These are phyloP conservation scores for Boletus pseudopeckii DNA, from an alignment of 768 basidiomycete species.

Conservation along the genomic window DNA sequence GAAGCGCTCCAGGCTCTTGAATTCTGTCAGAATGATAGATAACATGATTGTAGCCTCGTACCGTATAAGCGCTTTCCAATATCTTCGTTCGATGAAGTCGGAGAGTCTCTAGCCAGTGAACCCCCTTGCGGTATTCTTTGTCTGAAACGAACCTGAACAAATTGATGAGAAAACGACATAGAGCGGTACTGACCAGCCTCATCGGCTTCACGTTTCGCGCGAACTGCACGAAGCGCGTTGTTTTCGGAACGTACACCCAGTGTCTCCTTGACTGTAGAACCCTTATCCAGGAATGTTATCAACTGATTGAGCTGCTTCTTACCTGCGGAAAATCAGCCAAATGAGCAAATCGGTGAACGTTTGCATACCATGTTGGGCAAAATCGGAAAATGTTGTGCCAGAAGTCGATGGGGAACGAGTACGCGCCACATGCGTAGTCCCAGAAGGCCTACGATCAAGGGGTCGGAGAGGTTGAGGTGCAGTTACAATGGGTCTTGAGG, in stretches of 20 bases:
- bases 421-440: conserved; percentile 48
- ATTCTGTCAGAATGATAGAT: conserved; percentile 9
- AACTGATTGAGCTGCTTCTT: conserved; percentile 86
- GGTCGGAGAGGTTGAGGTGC: conserved; percentile 74
- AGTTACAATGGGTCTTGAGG: conserved; percentile 54
- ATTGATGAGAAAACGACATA: not conserved
- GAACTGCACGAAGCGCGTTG: conserved; percentile 68
- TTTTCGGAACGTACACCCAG: conserved; percentile 56
- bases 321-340: conserved; percentile 38
- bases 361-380: conserved; percentile 71
- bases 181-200: conserved; percentile 66
- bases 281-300: conserved; percentile 82
- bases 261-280: conserved; percentile 59
- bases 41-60: conserved; percentile 28
- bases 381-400: conserved; percentile 77
- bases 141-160: conserved; percentile 42
- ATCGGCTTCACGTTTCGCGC: conserved; percentile 85
- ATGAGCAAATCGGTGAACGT: not conserved
- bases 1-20: conserved; percentile 78
- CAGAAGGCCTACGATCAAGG: conserved; percentile 70
- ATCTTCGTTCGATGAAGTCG: conserved; percentile 79
- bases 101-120: conserved; percentile 91
- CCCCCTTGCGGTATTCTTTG: conserved; percentile 84
- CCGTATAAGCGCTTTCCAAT: conserved; percentile 77
- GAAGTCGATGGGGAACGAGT: conserved; percentile 81